Base-by-base conservation (phyloP, 1,284 basidiomycete genomes). In the Coniferiporia weirii region DNA sequence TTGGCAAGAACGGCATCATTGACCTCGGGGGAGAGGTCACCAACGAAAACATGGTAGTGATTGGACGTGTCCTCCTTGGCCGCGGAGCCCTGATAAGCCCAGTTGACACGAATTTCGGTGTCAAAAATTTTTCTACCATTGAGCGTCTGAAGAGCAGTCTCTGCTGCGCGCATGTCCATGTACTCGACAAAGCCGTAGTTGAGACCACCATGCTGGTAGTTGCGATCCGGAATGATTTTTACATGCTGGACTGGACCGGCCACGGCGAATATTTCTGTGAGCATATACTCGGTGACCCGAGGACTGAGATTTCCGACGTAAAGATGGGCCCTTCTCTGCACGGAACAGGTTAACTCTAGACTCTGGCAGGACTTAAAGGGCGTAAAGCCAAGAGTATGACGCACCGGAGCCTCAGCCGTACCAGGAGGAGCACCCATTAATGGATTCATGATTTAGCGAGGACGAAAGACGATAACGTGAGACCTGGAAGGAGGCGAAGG, bases 101-200 rank as follows among this genome's bases (percentile, higher is more conserved):
- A 97, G 74, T 97, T 97, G 76, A 96, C 94, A 66, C 93, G 87
- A 67, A 97, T 95, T 76, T 97, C 94, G 44, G 93, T 94, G 74
- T 98, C 95, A 68, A 97, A 98, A 69, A 98, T 96, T 79, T 96
- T 95, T 71, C 95, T 89, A 50, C 95, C 96, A 72, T 98, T 97
- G 69, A 99, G 84, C 54, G 95, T 97, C 75, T 94, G 91, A 48
- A 98, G 81, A 19, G 96, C 96, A 59, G 94, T 96, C 76, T 99
- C 96, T 36, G 96, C 96, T 36, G 93, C 91, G 63, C 93, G 89
- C 90, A 98, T 95, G 73, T 98, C 95, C 72, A 90, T 89, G 77
- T 95, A 97, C 76, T 96, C 94, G 72, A 97, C 95, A 75, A 96
- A 98, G 66, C 96, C 96, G 71, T 98, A 99, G 80, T 97, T 98